These are phyloP conservation scores for Yamadazyma atlantica DNA, from an alignment of 1,139 yeast genomes.

Conservation along the genomic window DNA sequence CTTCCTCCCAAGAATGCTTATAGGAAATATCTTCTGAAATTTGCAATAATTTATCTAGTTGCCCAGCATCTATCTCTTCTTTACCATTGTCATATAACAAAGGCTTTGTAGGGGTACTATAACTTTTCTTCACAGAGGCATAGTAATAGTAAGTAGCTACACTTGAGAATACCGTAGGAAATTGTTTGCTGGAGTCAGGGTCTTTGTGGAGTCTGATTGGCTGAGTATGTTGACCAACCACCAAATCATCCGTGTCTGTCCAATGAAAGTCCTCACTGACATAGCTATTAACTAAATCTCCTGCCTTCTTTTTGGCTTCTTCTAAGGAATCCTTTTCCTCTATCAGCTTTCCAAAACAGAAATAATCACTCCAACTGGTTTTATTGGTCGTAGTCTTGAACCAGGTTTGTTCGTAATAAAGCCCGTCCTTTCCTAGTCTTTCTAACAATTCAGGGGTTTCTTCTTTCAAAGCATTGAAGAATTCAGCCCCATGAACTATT, in stretches of 20 bases:
- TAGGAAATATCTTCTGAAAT: constrained; percentile 16
- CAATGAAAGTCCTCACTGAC: constrained; percentile 24
- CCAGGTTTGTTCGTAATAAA: constrained; percentile 20
- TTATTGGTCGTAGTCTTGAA: constrained; percentile 4
- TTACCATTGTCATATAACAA: constrained; percentile 6
- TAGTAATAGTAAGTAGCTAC: constrained; percentile 16
- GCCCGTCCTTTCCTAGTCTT: constrained; percentile 20
- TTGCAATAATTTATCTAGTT: constrained; percentile 18
- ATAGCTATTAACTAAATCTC: constrained; percentile 15
- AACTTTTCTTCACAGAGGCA: constrained; percentile 1
- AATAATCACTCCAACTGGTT: constrained; percentile 23
- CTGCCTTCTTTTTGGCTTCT: constrained; percentile 22
- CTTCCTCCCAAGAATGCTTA: constrained; percentile 25
- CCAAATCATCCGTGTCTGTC: constrained; percentile 19
- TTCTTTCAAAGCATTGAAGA: constrained; percentile 18
- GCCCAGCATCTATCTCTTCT: constrained; percentile 6
- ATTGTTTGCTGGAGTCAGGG: constrained; percentile 6
- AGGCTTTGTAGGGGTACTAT: constrained; percentile 2
- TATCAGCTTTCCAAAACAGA: constrained; percentile 24
- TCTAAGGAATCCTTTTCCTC: constrained; percentile 18
- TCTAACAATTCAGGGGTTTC: constrained; percentile 21
- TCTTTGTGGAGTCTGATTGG: constrained; percentile 19
- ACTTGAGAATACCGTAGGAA: constrained; percentile 24
- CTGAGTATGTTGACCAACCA: constrained; percentile 22
- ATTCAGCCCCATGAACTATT: constrained; percentile 28